Evolutionary conservation across 1,284 basidiomycete species (phyloP), one percentile per base, ranked within the genome.

Genomic region (Veloboletus limbatus): DNA sequence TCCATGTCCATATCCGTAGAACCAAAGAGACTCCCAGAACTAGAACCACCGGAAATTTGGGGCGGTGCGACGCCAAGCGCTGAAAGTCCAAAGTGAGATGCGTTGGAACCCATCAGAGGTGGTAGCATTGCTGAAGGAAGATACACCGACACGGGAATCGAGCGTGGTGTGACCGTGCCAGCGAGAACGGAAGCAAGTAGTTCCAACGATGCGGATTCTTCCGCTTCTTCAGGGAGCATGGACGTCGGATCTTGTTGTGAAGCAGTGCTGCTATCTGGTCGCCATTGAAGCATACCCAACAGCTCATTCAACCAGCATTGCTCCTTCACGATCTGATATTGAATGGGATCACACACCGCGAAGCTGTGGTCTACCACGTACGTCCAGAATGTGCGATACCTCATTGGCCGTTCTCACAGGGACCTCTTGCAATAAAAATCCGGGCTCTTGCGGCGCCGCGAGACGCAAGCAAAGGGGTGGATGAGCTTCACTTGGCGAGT

Each of bases 291-390:
- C 34, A 74, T 72, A 8, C 69, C 57, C 18, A 89, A 62, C 16
- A 74, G 73, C 55, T 83, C 83, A 58, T 89, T 89, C 14, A 89
- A 59, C 86, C 86, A 89, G 55, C 82, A 85, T 65, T 89, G 86
- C 49, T 88, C 86, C 48, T 76, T 75, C 2, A 88, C 83, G 54
- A 89, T 77, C 85, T 88, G 44, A 24, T 26, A 30, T 16, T 16
- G 39, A 37, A 46, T 3, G 33, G 18, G 25, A 27, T 28, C 4
- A 25, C 38, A 36, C 28, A 45, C 27, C 34, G 16, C 40, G 17
- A 33, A 37, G 21, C 16, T 44, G 43, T 18, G 21, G 35, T 35
- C 14, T 16, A 10, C 2, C 13, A 54, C 64, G 48, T 57, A 82
- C 85, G 69, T 89, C 85, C 18, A 89, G 60, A 38, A 88, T 75